phyloP scores from a whole-genome alignment of 805 yeast species.

The Suhomyces xylopsoci region DNA sequence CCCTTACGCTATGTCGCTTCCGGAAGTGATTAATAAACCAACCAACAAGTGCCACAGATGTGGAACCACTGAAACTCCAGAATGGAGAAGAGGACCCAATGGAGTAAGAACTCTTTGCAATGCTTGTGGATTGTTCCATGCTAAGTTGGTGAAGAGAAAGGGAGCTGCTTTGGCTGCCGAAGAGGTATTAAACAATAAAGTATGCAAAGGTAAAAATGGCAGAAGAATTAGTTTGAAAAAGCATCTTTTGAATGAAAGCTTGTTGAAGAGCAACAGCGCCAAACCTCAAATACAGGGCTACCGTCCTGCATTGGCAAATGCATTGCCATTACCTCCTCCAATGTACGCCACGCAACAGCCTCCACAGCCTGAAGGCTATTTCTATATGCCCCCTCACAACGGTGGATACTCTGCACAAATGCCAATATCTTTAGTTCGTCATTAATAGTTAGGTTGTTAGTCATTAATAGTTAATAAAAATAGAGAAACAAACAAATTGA shows the following conservation, averaged over 20 bases:
- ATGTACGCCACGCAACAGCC: background rate
- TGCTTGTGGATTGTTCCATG: conserved; percentile 44
- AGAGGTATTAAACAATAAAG: conserved; percentile 41
- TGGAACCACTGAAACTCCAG: conserved; percentile 46
- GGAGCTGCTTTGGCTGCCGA: conserved; percentile 29
- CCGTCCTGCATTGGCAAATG: background rate
- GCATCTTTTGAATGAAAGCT: conserved; percentile 15
- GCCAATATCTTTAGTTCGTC: conserved; percentile 10
- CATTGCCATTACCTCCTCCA: conserved; percentile 3
- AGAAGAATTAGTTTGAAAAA: conserved; percentile 37
- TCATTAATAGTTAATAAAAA: background rate
- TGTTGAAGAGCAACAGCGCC: conserved; percentile 5
- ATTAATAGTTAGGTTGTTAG: conserved; percentile 4
- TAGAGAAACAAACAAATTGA: background rate
- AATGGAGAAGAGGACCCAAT: conserved; percentile 45
- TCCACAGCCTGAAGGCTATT: conserved; percentile 1
- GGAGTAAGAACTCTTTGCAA: conserved; percentile 45
- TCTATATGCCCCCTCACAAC: conserved; percentile 2
- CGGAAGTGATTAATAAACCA: conserved; percentile 33
- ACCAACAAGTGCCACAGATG: conserved; percentile 42
- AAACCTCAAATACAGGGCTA: conserved; percentile 1
- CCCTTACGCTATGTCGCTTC: conserved; percentile 12
- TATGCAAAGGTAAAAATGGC: conserved; percentile 44
- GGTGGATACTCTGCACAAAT: conserved; percentile 2
- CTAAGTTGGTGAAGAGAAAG: conserved; percentile 33